Percentiles rank a stretch among this genome's conserved stretches.
Conservation (phyloP, 1,139 yeast species). For the Kurtzmaniella natalensis region DNA sequence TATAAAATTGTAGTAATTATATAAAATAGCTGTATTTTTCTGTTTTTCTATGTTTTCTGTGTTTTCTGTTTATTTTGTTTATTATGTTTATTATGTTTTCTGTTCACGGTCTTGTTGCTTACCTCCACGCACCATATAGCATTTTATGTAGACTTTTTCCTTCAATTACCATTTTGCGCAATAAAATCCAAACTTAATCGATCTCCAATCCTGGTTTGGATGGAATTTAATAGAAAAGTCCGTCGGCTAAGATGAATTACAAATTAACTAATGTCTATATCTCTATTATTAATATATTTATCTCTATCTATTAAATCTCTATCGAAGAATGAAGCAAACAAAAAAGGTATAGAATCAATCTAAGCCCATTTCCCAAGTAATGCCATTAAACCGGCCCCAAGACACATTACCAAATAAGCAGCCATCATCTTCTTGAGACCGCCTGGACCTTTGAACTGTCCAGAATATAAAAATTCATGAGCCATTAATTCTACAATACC, state of each 20-base stretch:
- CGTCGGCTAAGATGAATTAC: too few relatives aligned
- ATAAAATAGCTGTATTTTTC: not conserved
- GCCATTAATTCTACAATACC: slow-evolving; percentile 88
- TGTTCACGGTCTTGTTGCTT: too few relatives aligned
- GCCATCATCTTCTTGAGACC: slow-evolving; percentile 38
- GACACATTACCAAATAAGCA: slow-evolving; percentile 45
- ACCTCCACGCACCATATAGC: too few relatives aligned
- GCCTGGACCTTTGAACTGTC: slow-evolving; percentile 50
- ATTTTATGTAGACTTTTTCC: too few relatives aligned
- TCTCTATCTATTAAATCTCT: too few relatives aligned
- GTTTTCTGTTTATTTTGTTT: too few relatives aligned
- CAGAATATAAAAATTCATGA: slow-evolving; percentile 74
- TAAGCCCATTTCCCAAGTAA: slow-evolving; percentile 87
- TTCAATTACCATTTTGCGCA: too few relatives aligned
- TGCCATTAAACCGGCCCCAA: slow-evolving; percentile 84
- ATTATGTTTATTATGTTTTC: too few relatives aligned
- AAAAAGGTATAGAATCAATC: too few relatives aligned
- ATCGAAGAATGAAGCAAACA: not conserved
- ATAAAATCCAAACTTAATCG: too few relatives aligned
- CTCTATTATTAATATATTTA: not conserved
- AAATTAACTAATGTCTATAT: not conserved
- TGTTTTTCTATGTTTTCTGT: not conserved
- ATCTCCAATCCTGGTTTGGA: too few relatives aligned
- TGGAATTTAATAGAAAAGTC: too few relatives aligned
- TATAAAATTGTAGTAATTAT: not conserved